Base-by-base conservation (phyloP, 345 rosid species). In the Fremontodendron californicum region DNA sequence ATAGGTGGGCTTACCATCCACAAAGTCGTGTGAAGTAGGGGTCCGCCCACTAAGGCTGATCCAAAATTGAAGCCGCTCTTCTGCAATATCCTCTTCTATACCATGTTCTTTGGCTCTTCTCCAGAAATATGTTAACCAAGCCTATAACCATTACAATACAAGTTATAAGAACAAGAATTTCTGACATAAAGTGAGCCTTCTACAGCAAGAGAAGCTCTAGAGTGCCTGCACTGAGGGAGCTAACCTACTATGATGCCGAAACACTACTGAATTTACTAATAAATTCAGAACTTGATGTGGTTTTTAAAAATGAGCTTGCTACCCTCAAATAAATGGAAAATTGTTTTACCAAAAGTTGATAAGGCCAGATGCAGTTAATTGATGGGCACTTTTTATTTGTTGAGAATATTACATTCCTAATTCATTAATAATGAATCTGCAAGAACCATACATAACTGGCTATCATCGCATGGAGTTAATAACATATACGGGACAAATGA, bases 61-160 rank as follows among this genome's bases (percentile, higher is more conserved):
- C 97, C 94, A 93, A 63, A 86, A 84, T 73, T 85, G 92, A 75
- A 93, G 84, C 74, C 90, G 83, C 67, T 93, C 98, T 75, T 88
- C 92, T 40, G 94, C 91, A 54, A 91, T 82, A 79, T 91, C 98
- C 78, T 87, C 89, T 84, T 91, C 96, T 60, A 91, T 87, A 16
- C 85, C 89, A 66, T 93, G 92, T 45, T 75, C 85, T 85, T 84
- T 84, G 78, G 93, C 92, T 86, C 96, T 89, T 86, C 89, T 87
- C 98, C 96, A 93, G 81, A 84, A 93, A 83, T 92, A 92, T 57
- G 91, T 75, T 63, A 92, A 77, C 97, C 98, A 93, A 66, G 98
- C 95, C 98, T 92, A 84, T 74, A 61, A 25, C 60, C 51, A 15
- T 66, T 70, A n/a, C 27, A 62, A 67, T 70, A n/a, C 27, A 62